Evolutionary conservation across 2,329 filamentous ascomycete species (phyloP).

Genomic region (Trichoderma citrinoviride): DNA sequence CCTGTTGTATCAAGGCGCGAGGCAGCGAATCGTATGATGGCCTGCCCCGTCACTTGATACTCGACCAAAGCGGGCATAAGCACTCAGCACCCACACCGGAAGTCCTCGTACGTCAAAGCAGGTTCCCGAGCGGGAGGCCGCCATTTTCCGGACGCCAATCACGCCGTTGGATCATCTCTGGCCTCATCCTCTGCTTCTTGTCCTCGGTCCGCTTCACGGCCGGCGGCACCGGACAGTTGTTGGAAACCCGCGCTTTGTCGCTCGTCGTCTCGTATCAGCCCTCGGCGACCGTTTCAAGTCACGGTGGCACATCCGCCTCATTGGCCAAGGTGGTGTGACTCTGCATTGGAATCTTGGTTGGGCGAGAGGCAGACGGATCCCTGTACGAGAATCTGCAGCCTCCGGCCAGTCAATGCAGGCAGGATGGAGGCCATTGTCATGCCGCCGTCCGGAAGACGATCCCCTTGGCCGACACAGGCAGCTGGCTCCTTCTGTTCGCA

Average conservation of each 20-base stretch:
- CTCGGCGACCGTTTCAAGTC: not conserved
- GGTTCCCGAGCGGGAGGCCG: conserved; percentile 5
- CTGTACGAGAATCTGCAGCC: conserved; percentile 6
- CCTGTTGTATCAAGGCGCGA: not conserved
- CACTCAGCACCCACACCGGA: too few relatives aligned
- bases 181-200: not conserved
- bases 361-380: not conserved
- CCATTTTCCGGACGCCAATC: conserved; percentile 1
- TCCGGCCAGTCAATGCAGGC: not conserved
- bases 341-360: not conserved
- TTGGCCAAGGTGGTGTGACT: conserved; percentile 14
- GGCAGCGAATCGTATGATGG: conserved; percentile 14
- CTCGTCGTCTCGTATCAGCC: not conserved
- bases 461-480: conserved; percentile 16
- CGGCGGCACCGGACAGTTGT: not conserved
- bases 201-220: not conserved
- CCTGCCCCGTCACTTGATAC: not conserved
- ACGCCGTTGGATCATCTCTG: too few relatives aligned
- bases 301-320: not conserved
- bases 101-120: not conserved
- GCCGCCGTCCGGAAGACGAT: conserved; percentile 8
- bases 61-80: too few relatives aligned
- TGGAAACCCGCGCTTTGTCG: not conserved
- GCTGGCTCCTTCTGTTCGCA: not conserved
- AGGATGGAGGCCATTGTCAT: not conserved